phyloP scores from a whole-genome alignment of 495 filamentous ascomycete genomes.

The Aspergillus affinis region DNA sequence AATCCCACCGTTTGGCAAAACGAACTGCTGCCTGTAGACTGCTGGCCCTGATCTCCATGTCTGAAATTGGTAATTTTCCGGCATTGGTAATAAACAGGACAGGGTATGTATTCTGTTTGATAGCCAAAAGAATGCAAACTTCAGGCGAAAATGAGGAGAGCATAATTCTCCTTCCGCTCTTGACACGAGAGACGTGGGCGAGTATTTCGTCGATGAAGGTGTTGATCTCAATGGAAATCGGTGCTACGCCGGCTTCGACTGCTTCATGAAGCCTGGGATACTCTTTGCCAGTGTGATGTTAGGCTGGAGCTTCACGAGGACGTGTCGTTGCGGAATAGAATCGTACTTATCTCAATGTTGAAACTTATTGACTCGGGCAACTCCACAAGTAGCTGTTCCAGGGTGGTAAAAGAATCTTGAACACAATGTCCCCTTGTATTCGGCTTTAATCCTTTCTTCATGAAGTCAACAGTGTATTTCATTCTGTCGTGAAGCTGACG shows the following conservation, averaged over 20 bases:
- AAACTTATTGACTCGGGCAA: slow-evolving; percentile 33
- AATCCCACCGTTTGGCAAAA: slow-evolving; percentile 37
- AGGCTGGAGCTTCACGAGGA: too few relatives aligned
- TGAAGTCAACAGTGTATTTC: slow-evolving; percentile 35
- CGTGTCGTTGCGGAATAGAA: too few relatives aligned
- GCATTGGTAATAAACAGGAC: slow-evolving; percentile 43
- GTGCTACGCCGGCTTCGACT: slow-evolving; percentile 32
- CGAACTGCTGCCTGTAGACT: slow-evolving; percentile 38
- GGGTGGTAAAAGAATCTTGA: slow-evolving; percentile 36
- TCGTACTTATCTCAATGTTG: slow-evolving; percentile 45
- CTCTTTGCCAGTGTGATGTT: too few relatives aligned
- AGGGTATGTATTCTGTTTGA: slow-evolving; percentile 40
- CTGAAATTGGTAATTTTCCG: slow-evolving; percentile 26
- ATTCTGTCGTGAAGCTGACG: slow-evolving; percentile 27
- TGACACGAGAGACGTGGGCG: slow-evolving; percentile 20
- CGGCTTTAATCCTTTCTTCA: slow-evolving; percentile 31
- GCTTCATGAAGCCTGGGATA: slow-evolving; percentile 43
- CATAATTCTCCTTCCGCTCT: slow-evolving; percentile 29
- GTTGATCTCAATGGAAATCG: slow-evolving; percentile 41
- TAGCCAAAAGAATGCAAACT: slow-evolving; percentile 38
- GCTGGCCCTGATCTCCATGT: slow-evolving; percentile 29
- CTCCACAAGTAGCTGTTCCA: slow-evolving; percentile 33
- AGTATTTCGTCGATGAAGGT: slow-evolving; percentile 39
- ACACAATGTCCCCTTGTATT: slow-evolving; percentile 38
- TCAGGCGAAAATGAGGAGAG: slow-evolving; percentile 46